Percentiles rank a stretch among this genome's conserved stretches.
These are phyloP conservation scores for Calamus simplicifolius DNA, from an alignment of 176 grass and related monocot species.

Conservation along the genomic window DNA sequence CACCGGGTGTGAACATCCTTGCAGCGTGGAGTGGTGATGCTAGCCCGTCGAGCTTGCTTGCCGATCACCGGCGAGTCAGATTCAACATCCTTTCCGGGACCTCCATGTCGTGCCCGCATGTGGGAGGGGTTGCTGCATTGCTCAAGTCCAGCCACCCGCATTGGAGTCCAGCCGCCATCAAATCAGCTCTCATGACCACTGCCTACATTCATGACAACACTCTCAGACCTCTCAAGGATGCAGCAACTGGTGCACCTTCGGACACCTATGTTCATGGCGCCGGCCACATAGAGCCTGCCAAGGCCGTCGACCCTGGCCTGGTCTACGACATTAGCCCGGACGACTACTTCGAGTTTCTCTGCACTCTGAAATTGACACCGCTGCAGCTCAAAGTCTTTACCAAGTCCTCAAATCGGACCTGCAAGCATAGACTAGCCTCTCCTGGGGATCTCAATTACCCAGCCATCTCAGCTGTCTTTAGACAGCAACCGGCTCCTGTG, in stretches of 20 bases:
- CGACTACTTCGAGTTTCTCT: constrained; percentile 84
- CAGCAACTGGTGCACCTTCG: constrained; percentile 60
- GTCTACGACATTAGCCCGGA: constrained; percentile 61
- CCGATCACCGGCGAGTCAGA: constrained; percentile 53
- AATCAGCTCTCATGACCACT: constrained; percentile 96
- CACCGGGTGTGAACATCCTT: constrained; percentile 85
- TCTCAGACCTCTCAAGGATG: constrained; percentile 44
- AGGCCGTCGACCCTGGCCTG: constrained; percentile 61
- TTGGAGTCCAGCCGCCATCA: constrained; percentile 85
- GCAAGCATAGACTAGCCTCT: constrained; percentile 51
- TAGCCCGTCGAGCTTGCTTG: constrained; percentile 68
- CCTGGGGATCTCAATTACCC: constrained; percentile 81
- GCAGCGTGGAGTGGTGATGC: constrained; percentile 79
- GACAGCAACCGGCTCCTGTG: constrained; percentile 23
- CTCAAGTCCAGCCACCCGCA: constrained; percentile 83
- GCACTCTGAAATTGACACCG: constrained; percentile 69
- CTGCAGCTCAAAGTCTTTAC: constrained; percentile 73
- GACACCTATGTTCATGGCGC: constrained; percentile 78
- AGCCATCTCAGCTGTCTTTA: constrained; percentile 66
- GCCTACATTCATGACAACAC: constrained; percentile 97
- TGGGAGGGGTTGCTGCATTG: constrained; percentile 76
- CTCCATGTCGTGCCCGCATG: constrained; percentile 97
- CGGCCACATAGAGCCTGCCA: constrained; percentile 65
- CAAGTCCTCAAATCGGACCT: constrained; percentile 59
- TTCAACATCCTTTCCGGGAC: constrained; percentile 96